Evolutionary conservation across 1,284 basidiomycete genomes (phyloP).

Genomic region (Meira miltonrushii): DNA sequence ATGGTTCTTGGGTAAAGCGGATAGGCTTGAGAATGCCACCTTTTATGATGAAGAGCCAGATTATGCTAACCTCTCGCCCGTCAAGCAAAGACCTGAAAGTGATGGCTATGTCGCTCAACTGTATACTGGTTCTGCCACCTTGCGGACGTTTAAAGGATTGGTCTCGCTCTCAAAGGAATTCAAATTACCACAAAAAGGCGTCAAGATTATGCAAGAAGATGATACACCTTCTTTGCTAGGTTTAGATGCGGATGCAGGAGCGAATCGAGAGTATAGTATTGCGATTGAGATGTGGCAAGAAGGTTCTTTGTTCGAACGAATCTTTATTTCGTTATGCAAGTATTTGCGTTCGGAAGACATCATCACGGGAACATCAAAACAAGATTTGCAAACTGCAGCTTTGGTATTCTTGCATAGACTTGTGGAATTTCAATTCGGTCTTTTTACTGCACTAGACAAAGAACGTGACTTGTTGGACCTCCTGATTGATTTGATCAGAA

Average conservation of each 20-base stretch:
- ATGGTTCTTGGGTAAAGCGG: conserved; percentile 21
- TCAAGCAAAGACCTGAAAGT: conserved; percentile 29
- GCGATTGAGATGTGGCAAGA: conserved; percentile 21
- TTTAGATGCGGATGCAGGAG: conserved; percentile 4
- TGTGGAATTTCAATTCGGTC: conserved; percentile 29
- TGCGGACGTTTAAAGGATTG: conserved; percentile 22
- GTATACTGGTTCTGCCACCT: conserved; percentile 17
- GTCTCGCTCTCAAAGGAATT: conserved; percentile 27
- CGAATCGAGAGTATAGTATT: conserved; percentile 3
- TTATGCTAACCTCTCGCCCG: conserved; percentile 18
- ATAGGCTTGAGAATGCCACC: conserved; percentile 15
- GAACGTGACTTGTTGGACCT: conserved; percentile 25
- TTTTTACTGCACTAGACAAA: conserved; percentile 15
- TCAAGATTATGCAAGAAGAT: neutral
- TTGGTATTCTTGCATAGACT: conserved; percentile 30
- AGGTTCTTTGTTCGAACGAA: conserved; percentile 14
- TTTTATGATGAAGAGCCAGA: neutral
- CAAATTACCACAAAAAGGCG: conserved; percentile 16
- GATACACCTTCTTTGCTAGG: conserved; percentile 1
- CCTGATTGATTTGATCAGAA: conserved; percentile 8
- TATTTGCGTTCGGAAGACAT: conserved; percentile 11
- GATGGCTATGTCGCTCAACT: conserved; percentile 26
- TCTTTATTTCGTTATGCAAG: conserved; percentile 14
- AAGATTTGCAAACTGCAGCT: conserved; percentile 21
- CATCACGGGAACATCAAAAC: neutral